These are phyloP conservation scores for Moniliophthora roreri DNA, from an alignment of 1,284 basidiomycete species.

Conservation along the genomic window DNA sequence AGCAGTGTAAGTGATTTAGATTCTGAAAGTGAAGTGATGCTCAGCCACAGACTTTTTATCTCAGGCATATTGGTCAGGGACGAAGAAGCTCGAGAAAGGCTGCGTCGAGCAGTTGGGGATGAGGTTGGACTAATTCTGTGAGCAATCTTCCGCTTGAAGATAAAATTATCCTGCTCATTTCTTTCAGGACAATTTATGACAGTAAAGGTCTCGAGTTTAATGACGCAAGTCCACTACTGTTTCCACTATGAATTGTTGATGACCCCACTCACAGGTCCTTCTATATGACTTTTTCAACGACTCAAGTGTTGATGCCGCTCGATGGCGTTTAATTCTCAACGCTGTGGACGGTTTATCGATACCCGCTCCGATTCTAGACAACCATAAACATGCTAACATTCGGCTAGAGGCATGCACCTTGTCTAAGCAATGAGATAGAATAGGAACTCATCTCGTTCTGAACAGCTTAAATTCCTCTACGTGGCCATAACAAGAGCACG, in stretches of 20 bases:
- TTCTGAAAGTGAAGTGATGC: not conserved
- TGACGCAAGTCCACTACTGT: slow-evolving; percentile 42
- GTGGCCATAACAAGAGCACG: slow-evolving; percentile 71
- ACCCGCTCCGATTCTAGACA: slow-evolving; percentile 50
- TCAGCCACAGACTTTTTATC: not conserved
- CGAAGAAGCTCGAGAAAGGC: slow-evolving; percentile 45
- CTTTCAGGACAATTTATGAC: slow-evolving; percentile 64
- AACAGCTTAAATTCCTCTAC: slow-evolving; percentile 64
- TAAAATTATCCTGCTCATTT: not conserved
- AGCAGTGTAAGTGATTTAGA: slow-evolving; percentile 52
- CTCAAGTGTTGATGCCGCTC: slow-evolving; percentile 45
- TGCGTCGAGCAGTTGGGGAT: slow-evolving; percentile 57
- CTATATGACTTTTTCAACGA: slow-evolving; percentile 73
- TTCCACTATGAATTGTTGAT: not conserved
- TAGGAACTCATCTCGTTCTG: slow-evolving; percentile 1
- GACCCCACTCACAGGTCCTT: slow-evolving; percentile 47
- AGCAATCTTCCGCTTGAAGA: slow-evolving; percentile 19
- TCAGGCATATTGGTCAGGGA: slow-evolving; percentile 75
- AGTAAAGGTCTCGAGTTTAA: slow-evolving; percentile 77
- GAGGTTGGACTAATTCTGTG: slow-evolving; percentile 60
- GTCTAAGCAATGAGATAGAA: slow-evolving; percentile 3
- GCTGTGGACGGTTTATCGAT: slow-evolving; percentile 27
- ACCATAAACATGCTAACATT: slow-evolving; percentile 52
- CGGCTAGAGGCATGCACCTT: slow-evolving; percentile 50
- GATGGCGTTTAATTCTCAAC: slow-evolving; percentile 65